These are phyloP conservation scores for Crithidia thermophila DNA, from an alignment of 208 protist species.

Conservation along the genomic window DNA sequence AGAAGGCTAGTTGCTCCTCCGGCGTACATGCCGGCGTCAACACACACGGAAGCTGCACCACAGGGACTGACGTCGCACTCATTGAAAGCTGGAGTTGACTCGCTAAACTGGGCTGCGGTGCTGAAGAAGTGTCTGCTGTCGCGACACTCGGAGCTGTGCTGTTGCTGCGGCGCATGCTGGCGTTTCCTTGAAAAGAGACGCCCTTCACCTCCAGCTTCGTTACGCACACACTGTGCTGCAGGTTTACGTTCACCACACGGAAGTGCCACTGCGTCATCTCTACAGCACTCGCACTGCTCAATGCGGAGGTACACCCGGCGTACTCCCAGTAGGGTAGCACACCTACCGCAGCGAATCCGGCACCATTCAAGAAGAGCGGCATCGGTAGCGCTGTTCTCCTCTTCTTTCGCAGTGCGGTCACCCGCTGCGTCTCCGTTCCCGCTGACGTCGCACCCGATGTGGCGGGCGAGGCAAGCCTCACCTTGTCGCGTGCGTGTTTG, in stretches of 20 bases:
- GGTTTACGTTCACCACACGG: constrained; percentile 9
- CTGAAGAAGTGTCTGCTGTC: neutral
- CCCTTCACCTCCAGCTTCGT: constrained; percentile 6
- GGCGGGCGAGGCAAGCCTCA: no score
- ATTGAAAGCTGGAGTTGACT: neutral
- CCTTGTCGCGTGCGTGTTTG: no score
- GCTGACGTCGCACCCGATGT: neutral
- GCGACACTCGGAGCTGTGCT: neutral
- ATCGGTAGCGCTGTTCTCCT: constrained; percentile 2
- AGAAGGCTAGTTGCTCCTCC: no score
- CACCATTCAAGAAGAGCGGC: constrained; percentile 20
- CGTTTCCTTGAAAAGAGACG: neutral
- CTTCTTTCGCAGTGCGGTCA: no score
- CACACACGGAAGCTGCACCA: constrained; percentile 4
- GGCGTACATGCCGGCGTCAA: constrained; percentile 14
- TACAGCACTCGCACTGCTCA: no score
- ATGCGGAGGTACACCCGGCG: neutral
- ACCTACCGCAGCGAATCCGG: constrained; percentile 1
- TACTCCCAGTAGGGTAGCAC: constrained; percentile 18
- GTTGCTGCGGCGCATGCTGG: neutral
- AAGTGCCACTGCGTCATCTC: constrained; percentile 4
- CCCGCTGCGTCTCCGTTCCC: no score
- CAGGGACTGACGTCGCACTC: neutral
- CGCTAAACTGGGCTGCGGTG: neutral
- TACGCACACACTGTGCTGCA: constrained; percentile 16